Conservation (phyloP, 1,284 basidiomycete genomes). For the Taiwanofungus camphoratus region DNA sequence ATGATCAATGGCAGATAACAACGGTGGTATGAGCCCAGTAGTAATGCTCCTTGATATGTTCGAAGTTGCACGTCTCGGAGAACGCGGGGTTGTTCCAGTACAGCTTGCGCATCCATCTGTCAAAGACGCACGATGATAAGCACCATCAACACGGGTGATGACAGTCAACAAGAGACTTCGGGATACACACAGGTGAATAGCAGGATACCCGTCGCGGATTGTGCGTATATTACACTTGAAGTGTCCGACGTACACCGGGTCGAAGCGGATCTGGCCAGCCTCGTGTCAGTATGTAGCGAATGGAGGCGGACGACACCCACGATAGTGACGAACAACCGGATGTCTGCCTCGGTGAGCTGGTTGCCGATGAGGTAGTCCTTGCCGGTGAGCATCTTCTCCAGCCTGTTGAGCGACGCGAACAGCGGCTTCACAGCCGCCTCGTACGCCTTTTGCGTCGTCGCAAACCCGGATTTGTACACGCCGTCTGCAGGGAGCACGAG, state of each 20-base stretch:
- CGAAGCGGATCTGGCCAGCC: slow-evolving; percentile 48
- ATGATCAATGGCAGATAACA: slow-evolving; percentile 25
- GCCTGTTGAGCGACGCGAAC: slow-evolving; percentile 75
- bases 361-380: slow-evolving; percentile 83
- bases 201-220: slow-evolving; percentile 77
- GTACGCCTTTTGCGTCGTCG: slow-evolving; percentile 79
- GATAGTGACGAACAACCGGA: slow-evolving; percentile 88
- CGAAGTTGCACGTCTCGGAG: slow-evolving; percentile 84
- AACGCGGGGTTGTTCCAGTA: slow-evolving; percentile 93
- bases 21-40: slow-evolving; percentile 65
- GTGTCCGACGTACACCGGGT: slow-evolving; percentile 86
- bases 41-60: slow-evolving; percentile 85
- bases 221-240: slow-evolving; percentile 92
- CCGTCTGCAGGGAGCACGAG: slow-evolving; percentile 45
- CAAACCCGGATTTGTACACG: slow-evolving; percentile 90
- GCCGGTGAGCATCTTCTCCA: slow-evolving; percentile 74
- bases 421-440: slow-evolving; percentile 66
- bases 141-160: not conserved
- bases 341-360: slow-evolving; percentile 86
- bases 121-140: not conserved
- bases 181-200: slow-evolving; percentile 65
- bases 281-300: not conserved
- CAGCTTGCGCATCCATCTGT: slow-evolving; percentile 78
- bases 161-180: not conserved
- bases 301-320: slow-evolving; percentile 38